Evolutionary conservation across 108 stramenopile genomes (phyloP).

Genomic region (Nitzschia inconspicua): DNA sequence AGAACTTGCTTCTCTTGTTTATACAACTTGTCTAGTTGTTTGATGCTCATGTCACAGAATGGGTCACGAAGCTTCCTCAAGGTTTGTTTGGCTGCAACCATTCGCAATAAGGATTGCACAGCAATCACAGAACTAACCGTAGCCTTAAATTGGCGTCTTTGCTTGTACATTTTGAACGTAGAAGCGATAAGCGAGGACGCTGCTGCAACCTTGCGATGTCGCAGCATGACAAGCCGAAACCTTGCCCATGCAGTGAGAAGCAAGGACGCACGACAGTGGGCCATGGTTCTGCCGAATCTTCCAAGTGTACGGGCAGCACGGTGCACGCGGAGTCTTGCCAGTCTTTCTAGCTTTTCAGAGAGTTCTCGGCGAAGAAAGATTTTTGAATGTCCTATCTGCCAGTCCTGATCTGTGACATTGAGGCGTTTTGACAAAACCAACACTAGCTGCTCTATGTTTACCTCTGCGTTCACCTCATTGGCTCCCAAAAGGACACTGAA

Average conservation of each 20-base stretch:
- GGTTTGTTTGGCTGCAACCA: conserved; percentile 30
- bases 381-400: conserved; percentile 91
- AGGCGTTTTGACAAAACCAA: conserved; percentile 67
- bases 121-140: conserved; percentile 23
- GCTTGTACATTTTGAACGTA: conserved; percentile 37
- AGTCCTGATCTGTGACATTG: conserved; percentile 78
- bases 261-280: conserved; percentile 36
- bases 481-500: conserved; percentile 73
- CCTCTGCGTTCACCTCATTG: conserved; percentile 48
- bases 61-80: conserved; percentile 67
- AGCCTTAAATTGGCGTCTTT: conserved; percentile 23
- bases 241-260: conserved; percentile 62
- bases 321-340: conserved; percentile 70
- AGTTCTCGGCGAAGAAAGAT: conserved; percentile 84
- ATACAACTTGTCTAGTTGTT: conserved; percentile 59
- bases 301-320: conserved; percentile 62
- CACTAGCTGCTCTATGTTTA: conserved; percentile 73
- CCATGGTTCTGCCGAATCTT: conserved; percentile 58
- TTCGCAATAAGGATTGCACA: conserved; percentile 62
- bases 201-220: conserved; percentile 26
- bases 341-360: conserved; percentile 73
- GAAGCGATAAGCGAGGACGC: conserved; percentile 59
- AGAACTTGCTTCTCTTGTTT: conserved; percentile 39
- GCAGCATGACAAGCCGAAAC: conserved; percentile 56
- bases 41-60: conserved; percentile 61